Conservation (phyloP, 2,329 filamentous ascomycete genomes). For the Dothiorella sarmentorum region DNA sequence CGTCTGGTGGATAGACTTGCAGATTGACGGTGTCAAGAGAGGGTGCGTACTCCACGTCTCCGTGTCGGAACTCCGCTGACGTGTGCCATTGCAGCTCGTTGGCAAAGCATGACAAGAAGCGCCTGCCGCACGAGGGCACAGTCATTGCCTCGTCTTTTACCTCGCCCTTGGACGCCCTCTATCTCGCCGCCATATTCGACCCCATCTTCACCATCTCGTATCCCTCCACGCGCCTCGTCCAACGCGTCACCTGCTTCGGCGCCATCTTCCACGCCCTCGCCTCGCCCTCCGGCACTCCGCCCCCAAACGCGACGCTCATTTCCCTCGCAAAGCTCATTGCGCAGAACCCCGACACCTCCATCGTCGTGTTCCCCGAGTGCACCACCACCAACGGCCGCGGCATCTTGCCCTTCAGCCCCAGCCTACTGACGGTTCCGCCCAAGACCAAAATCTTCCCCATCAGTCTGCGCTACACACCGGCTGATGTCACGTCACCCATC, state of each 20-base stretch:
- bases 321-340: constrained; percentile 52
- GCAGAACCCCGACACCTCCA: constrained; percentile 67
- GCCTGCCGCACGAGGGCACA: constrained; percentile 73
- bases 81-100: constrained; percentile 49
- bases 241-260: constrained; percentile 70
- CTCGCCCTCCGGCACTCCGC: constrained; percentile 44
- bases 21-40: constrained; percentile 93
- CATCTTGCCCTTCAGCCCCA: constrained; percentile 78
- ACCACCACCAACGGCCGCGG: constrained; percentile 91
- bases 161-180: constrained; percentile 87
- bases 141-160: constrained; percentile 90
- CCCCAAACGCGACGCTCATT: constrained; percentile 33
- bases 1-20: constrained; percentile 98
- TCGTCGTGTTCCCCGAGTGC: constrained; percentile 90
- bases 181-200: constrained; percentile 93
- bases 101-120: constrained; percentile 64
- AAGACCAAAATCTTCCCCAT: constrained; percentile 82
- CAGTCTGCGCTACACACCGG: constrained; percentile 81
- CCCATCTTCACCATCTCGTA: constrained; percentile 89
- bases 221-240: constrained; percentile 68
- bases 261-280: constrained; percentile 73
- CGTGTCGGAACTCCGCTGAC: background rate
- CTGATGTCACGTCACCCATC: constrained; percentile 86
- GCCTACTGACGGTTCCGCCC: constrained; percentile 64
- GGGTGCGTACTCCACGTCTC: constrained; percentile 52